Percentiles rank a stretch among this genome's conserved stretches.
These are phyloP conservation scores for Chlorella variabilis DNA, from an alignment of 163 green algal species.

Conservation along the genomic window DNA sequence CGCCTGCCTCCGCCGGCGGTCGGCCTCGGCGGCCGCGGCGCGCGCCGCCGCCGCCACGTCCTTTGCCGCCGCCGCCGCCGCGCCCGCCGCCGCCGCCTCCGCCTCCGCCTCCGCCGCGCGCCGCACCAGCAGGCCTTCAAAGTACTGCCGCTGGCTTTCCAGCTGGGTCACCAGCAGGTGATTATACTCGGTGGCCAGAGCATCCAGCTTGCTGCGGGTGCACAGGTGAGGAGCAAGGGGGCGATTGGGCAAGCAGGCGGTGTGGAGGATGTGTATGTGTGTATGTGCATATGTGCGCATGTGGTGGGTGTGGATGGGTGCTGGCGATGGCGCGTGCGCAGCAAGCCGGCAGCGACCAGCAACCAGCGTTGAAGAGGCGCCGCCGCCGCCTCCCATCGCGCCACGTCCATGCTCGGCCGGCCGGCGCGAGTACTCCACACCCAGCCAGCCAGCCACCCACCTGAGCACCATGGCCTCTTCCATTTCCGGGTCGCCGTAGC, in stretches of 20 bases:
- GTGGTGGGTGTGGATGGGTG: too few species aligned
- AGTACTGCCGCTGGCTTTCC: constrained; percentile 89
- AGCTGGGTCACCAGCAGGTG: constrained; percentile 91
- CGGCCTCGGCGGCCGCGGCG: constrained; percentile 46
- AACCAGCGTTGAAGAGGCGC: too few species aligned
- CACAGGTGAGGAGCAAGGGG: neutral
- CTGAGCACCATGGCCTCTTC: constrained; percentile 55
- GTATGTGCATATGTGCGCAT: too few species aligned
- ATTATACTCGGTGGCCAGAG: constrained; percentile 88
- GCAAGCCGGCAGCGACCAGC: too few species aligned
- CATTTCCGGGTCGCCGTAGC: constrained; percentile 35
- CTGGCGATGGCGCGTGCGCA: too few species aligned
- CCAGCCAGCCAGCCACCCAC: neutral
- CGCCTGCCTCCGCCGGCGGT: constrained; percentile 25
- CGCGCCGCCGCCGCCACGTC: constrained; percentile 27
- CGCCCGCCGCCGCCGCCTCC: constrained; percentile 33
- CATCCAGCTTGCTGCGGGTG: constrained; percentile 79
- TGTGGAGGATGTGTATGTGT: too few species aligned
- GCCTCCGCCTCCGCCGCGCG: constrained; percentile 24
- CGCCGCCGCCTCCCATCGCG: too few species aligned
- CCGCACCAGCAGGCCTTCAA: constrained; percentile 67
- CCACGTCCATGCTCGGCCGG: too few species aligned
- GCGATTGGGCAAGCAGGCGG: neutral
- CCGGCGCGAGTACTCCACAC: too few species aligned
- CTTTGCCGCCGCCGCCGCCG: constrained; percentile 7